A percentile compares a stretch with the other conserved stretches of the same genome.
phyloP scores from a whole-genome alignment of 2,329 filamentous ascomycete genomes.

The Stagonosporopsis tanaceti region DNA sequence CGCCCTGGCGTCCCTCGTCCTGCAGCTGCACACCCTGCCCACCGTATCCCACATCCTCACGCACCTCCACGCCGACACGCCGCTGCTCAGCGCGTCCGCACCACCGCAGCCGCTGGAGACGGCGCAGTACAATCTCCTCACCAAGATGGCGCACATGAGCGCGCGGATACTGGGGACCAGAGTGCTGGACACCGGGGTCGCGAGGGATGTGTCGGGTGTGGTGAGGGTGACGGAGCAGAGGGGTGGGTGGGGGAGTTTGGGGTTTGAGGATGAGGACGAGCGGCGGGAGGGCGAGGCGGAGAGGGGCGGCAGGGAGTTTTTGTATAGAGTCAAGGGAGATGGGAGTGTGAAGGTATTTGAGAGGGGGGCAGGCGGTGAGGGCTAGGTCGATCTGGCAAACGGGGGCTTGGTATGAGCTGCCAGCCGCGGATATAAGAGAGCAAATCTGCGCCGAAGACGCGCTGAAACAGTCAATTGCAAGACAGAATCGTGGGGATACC shows the following conservation, averaged over 20 bases:
- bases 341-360: slow-evolving; percentile 85
- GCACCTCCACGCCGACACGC: slow-evolving; percentile 75
- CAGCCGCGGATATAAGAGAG: not conserved
- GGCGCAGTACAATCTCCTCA: slow-evolving; percentile 62
- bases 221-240: slow-evolving; percentile 70
- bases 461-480: not conserved
- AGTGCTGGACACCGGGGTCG: slow-evolving; percentile 84
- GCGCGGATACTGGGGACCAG: slow-evolving; percentile 75
- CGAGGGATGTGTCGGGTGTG: slow-evolving; percentile 89
- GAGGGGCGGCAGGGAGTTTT: slow-evolving; percentile 69
- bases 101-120: slow-evolving; percentile 53
- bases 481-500: too few relatives aligned
- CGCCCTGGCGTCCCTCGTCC: slow-evolving; percentile 36
- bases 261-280: slow-evolving; percentile 34
- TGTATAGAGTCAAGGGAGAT: slow-evolving; percentile 84
- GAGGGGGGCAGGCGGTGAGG: slow-evolving; percentile 64
- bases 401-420: too few relatives aligned
- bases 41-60: slow-evolving; percentile 71
- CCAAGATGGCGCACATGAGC: slow-evolving; percentile 78
- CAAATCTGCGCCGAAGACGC: not conserved
- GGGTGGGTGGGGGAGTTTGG: slow-evolving; percentile 39
- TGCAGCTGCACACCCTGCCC: slow-evolving; percentile 53
- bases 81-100: slow-evolving; percentile 62
- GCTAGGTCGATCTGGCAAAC: not conserved
- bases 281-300: slow-evolving; percentile 19